Base-by-base conservation (phyloP, 2,329 filamentous ascomycete species). In the Diaporthe velutina region DNA sequence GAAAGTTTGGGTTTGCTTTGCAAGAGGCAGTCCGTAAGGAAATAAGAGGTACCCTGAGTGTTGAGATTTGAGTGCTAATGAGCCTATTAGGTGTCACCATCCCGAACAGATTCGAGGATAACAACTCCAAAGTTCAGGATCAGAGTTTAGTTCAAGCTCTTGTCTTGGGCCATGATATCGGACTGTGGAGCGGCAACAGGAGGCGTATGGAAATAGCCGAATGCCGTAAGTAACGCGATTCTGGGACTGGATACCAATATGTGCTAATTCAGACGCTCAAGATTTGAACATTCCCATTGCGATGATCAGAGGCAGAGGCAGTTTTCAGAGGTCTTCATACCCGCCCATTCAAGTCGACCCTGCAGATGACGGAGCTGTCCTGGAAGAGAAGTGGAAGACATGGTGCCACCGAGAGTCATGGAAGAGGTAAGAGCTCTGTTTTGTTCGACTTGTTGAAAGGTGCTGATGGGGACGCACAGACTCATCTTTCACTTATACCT, bases 391-490 rank as follows among this genome's bases (percentile, higher is more conserved):
- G 78, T 95, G 93, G 93, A 86, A 83, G 73, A 82, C 83, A 33
- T 95, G 93, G 93, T 86, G 90, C 19, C 86, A 90, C 61, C 85
- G 89, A 75, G 93, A 94, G 79, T 91, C 90, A 4, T 93, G 90
- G 84, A 93, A 94, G 80, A 88, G 92, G 84, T 89, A 76, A 71
- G 78, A 0, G 12, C 9, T 10, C 15, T n/a, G 38, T 19, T 25
- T 25, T 9, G 30, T 22, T 2, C 7, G 9, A 13, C 2, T 42
- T 42, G 4, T 60, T 17, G 4, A 42, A 22, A 19, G 38, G 25
- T 25, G 48, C 66, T 61, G 67, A 72, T 54, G 70, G 48, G 71
- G 17, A 77, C 54, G 17, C 15, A 28, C 55, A 89, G 89, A 48
- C 88, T 95, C 3, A 89, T 90, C 4, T 91, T 93, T 75, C 91